These are phyloP conservation scores for Ustilago hordei DNA, from an alignment of 1,284 basidiomycete species.

Conservation along the genomic window DNA sequence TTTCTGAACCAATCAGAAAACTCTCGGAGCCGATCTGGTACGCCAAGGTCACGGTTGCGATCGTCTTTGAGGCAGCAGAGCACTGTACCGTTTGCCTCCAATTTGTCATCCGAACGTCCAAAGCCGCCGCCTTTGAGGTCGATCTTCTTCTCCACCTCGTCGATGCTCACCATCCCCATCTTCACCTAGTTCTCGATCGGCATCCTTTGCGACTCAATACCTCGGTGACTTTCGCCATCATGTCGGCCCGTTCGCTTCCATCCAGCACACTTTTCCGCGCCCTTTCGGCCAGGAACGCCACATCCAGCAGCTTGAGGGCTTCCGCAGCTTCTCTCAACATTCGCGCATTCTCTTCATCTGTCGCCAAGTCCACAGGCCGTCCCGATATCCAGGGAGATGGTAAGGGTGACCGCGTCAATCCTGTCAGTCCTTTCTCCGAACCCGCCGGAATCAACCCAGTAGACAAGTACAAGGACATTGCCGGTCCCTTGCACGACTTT, in stretches of 20 bases:
- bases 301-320: constrained; percentile 25
- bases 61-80: constrained; percentile 16
- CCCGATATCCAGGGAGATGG: constrained; percentile 48
- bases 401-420: constrained; percentile 64
- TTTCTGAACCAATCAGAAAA: not conserved
- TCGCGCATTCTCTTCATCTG: constrained; percentile 32
- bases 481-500: constrained; percentile 64
- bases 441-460: constrained; percentile 64
- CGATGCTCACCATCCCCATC: constrained; percentile 3
- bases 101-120: constrained; percentile 42
- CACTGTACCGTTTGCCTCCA: constrained; percentile 19
- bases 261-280: constrained; percentile 37
- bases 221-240: constrained; percentile 15
- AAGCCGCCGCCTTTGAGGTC: not conserved
- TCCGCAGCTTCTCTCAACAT: constrained; percentile 27
- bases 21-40: constrained; percentile 35
- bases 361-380: constrained; percentile 24
- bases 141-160: constrained; percentile 24
- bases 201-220: constrained; percentile 1
- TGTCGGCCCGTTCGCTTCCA: constrained; percentile 40
- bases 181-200: not conserved
- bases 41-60: constrained; percentile 25
- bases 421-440: constrained; percentile 60
- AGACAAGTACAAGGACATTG: constrained; percentile 54
- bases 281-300: constrained; percentile 35